Conservation (phyloP, 2,329 filamentous ascomycete species). For the Aureobasidium sp. region DNA sequence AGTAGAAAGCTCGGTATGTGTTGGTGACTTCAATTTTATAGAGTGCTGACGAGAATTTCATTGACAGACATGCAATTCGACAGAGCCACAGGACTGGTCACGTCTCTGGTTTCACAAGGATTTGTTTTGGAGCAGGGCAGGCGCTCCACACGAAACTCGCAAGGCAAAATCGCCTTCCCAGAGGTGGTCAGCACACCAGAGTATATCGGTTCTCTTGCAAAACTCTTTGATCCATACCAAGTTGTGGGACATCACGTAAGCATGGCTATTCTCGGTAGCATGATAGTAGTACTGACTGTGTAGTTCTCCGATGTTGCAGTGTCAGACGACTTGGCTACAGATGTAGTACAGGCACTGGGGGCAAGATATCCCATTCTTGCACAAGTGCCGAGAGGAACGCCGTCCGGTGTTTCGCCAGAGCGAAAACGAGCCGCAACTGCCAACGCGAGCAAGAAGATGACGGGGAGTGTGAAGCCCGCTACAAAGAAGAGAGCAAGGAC, state of each 20-base stretch:
- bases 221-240: neutral
- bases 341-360: neutral
- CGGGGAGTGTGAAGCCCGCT: neutral
- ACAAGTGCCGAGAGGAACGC: neutral
- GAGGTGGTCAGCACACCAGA: neutral
- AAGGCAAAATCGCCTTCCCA: neutral
- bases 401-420: neutral
- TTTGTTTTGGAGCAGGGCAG: neutral
- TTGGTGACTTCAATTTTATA: neutral
- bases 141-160: neutral
- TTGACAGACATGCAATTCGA: neutral
- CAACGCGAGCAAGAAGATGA: neutral
- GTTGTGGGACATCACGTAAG: constrained; percentile 9
- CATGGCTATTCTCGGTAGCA: neutral
- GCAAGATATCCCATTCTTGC: neutral
- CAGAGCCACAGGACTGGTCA: neutral
- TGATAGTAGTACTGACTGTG: neutral
- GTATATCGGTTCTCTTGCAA: neutral
- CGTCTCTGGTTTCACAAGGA: neutral
- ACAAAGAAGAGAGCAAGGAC: neutral
- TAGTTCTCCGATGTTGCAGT: neutral
- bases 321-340: neutral
- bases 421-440: neutral
- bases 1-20: neutral
- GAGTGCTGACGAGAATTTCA: neutral